Percentiles rank a stretch among this genome's conserved stretches.
phyloP scores from a whole-genome alignment of 768 basidiomycete species.

The Candolleomyces eurysporus region DNA sequence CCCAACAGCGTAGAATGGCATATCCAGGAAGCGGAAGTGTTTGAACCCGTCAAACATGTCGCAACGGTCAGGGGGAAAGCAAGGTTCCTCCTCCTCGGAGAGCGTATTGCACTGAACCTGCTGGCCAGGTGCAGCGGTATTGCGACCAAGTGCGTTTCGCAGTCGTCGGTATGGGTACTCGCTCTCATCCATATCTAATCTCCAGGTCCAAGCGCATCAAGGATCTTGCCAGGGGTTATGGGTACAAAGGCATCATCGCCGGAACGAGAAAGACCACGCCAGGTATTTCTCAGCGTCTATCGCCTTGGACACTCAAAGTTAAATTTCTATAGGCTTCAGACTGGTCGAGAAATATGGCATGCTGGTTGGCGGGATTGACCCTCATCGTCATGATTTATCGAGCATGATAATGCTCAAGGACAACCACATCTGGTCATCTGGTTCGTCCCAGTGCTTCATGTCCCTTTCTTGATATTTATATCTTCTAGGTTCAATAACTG shows the following conservation, averaged over 20 bases:
- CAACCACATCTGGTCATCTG: conserved; percentile 98
- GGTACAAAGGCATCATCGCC: conserved; percentile 86
- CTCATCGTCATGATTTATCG: conserved; percentile 94
- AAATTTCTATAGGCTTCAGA: conserved; percentile 64
- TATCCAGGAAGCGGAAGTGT: conserved; percentile 75
- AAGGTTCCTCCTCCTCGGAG: conserved; percentile 83
- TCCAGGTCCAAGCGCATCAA: conserved; percentile 78
- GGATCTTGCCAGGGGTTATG: conserved; percentile 72
- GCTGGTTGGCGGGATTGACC: conserved; percentile 95
- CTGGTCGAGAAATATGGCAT: conserved; percentile 98
- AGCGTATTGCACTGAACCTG: conserved; percentile 89
- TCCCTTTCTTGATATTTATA: background rate
- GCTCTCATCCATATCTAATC: background rate
- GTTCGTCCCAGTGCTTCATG: conserved; percentile 36
- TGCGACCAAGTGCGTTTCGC: conserved; percentile 75
- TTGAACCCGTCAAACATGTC: conserved; percentile 79
- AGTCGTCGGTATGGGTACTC: background rate
- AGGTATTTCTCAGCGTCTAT: conserved; percentile 35
- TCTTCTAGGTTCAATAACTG: conserved; percentile 78
- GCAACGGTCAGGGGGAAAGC: conserved; percentile 92
- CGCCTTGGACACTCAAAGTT: background rate
- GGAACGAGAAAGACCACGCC: conserved; percentile 98
- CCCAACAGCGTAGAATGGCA: conserved; percentile 87
- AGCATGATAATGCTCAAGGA: conserved; percentile 99
- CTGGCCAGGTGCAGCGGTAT: conserved; percentile 96